A percentile compares a stretch with the other conserved stretches of the same genome.
Evolutionary conservation across 108 stramenopile species (phyloP).

Genomic region (Cyclotella cryptica): DNA sequence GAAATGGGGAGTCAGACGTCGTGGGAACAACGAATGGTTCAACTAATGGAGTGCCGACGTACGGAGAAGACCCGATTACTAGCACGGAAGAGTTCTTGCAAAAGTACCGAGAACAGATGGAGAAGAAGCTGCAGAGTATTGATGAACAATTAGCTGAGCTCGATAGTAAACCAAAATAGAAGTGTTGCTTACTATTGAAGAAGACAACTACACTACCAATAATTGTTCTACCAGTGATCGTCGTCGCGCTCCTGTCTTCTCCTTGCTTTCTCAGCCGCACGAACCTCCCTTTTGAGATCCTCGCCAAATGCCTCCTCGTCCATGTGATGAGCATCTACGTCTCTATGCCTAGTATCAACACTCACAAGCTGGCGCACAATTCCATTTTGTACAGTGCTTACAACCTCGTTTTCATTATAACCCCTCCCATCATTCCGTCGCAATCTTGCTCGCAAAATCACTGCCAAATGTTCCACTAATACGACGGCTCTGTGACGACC

Average conservation of each 20-base stretch:
- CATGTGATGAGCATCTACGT: conserved; percentile 48
- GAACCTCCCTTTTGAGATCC: conserved; percentile 44
- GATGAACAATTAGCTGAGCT: conserved; percentile 53
- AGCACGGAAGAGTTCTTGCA: conserved; percentile 46
- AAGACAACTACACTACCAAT: background rate
- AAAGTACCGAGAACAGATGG: conserved; percentile 43
- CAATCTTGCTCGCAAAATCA: conserved; percentile 44
- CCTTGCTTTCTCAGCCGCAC: conserved; percentile 42
- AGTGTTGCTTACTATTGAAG: background rate
- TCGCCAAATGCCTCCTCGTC: conserved; percentile 58
- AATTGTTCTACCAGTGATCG: conserved; percentile 31
- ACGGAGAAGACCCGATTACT: conserved; percentile 51
- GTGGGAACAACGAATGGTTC: background rate
- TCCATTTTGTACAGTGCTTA: conserved; percentile 18
- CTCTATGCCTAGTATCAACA: conserved; percentile 56
- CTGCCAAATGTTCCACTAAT: conserved; percentile 55
- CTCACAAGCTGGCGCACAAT: conserved; percentile 53
- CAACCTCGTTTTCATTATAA: conserved; percentile 14
- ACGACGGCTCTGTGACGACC: conserved; percentile 87
- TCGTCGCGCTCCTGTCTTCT: conserved; percentile 39
- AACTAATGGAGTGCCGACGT: conserved; percentile 51
- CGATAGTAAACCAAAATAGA: background rate
- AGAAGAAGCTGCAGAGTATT: conserved; percentile 48
- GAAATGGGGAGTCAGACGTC: conserved; percentile 36
- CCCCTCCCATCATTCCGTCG: conserved; percentile 50